Evolutionary conservation across 345 rosid species (phyloP).

Genomic region (Populus nigra): DNA sequence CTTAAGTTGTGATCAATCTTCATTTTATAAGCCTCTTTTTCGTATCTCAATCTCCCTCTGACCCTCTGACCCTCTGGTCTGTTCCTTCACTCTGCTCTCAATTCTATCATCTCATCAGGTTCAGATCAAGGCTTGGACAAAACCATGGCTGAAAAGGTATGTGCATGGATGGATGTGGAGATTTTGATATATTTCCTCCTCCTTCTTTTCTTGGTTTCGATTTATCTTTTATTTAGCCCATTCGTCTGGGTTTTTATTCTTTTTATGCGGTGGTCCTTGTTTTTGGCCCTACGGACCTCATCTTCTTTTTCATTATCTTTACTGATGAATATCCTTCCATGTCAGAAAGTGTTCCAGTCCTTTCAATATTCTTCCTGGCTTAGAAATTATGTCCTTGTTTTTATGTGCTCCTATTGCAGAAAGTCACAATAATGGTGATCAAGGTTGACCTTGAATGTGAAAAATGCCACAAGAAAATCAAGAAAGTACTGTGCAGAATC

Average conservation of each 20-base stretch:
- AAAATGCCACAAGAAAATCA: constrained; percentile 69
- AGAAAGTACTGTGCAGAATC: constrained; percentile 61
- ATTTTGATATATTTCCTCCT: neutral
- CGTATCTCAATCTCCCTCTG: neutral
- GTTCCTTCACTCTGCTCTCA: neutral
- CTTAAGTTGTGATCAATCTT: neutral
- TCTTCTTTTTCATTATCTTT: neutral
- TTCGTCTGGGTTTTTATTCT: neutral
- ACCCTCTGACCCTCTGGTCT: neutral
- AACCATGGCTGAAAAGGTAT: neutral
- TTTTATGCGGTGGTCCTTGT: neutral
- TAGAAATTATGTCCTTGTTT: neutral
- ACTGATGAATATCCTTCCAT: neutral
- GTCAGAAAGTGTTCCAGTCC: neutral
- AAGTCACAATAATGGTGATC: constrained; percentile 59
- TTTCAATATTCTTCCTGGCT: neutral
- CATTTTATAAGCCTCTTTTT: neutral
- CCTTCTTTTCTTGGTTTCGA: no score
- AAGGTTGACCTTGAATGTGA: constrained; percentile 67
- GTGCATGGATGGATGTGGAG: neutral
- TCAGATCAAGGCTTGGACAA: neutral
- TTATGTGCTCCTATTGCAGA: constrained; percentile 22
- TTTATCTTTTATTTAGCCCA: neutral
- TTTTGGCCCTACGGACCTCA: neutral
- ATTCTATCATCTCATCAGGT: neutral